These are phyloP conservation scores for Mortierella sp. DNA, from an alignment of 371 early-diverging fungal species.

Conservation along the genomic window DNA sequence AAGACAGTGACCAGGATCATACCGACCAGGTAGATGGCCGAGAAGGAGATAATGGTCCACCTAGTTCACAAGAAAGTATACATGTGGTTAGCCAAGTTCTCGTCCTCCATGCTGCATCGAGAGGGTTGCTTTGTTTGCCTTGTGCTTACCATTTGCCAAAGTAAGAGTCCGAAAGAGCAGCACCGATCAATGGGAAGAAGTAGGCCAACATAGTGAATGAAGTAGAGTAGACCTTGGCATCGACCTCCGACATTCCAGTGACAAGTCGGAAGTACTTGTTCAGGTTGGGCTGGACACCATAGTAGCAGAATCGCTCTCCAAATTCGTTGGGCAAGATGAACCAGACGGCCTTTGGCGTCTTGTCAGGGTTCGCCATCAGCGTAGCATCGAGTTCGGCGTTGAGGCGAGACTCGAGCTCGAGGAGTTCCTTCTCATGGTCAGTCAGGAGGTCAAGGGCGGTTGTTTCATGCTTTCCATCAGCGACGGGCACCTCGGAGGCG, in stretches of 20 bases:
- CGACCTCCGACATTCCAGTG: constrained; percentile 20
- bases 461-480: constrained; percentile 6
- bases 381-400: constrained; percentile 53
- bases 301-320: constrained; percentile 58
- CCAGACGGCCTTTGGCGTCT: constrained; percentile 55
- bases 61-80: too few species aligned
- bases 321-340: constrained; percentile 62
- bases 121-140: neutral
- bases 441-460: constrained; percentile 26
- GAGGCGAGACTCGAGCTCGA: constrained; percentile 51
- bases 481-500: constrained; percentile 8
- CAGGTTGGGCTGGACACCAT: constrained; percentile 54
- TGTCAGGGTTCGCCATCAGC: constrained; percentile 50
- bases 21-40: constrained; percentile 64
- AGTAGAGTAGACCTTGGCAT: constrained; percentile 54
- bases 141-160: constrained; percentile 65
- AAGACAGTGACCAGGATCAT: constrained; percentile 51
- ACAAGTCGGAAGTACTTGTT: constrained; percentile 45
- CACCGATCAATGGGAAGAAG: constrained; percentile 73
- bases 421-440: constrained; percentile 50
- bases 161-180: constrained; percentile 71
- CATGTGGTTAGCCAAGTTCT: too few species aligned
- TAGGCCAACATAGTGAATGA: constrained; percentile 68
- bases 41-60: constrained; percentile 70
- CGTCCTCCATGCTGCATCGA: too few species aligned